phyloP scores from a whole-genome alignment of 1,284 basidiomycete species.

The Microbotryomycetes sp. region DNA sequence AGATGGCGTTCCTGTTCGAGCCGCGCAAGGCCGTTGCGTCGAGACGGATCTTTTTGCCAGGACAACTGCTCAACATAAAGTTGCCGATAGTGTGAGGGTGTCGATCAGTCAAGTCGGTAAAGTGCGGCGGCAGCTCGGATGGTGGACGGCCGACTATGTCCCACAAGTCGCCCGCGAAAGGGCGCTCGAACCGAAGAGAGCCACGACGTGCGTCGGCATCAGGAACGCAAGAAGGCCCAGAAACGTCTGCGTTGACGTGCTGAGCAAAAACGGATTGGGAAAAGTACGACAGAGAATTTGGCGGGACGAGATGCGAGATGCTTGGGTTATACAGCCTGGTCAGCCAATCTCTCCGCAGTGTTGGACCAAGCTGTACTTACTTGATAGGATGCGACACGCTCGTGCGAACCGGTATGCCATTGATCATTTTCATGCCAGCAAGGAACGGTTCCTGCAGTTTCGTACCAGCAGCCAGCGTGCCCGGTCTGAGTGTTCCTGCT shows the following conservation, averaged over 20 bases:
- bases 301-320: constrained; percentile 33
- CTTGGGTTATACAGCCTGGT: too few relatives aligned
- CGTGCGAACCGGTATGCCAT: constrained; percentile 32
- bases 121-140: constrained; percentile 1
- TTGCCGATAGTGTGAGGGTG: constrained; percentile 59
- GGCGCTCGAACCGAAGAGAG: constrained; percentile 9
- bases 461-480: too few relatives aligned
- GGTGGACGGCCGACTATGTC: constrained; percentile 6
- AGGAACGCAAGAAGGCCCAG: background rate
- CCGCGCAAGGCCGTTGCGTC: constrained; percentile 3
- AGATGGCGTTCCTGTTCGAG: constrained; percentile 70
- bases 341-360: background rate
- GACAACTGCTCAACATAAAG: constrained; percentile 81
- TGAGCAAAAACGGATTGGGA: background rate
- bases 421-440: constrained; percentile 21
- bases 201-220: background rate
- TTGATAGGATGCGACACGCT: constrained; percentile 34
- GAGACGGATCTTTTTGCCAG: constrained; percentile 91
- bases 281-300: constrained; percentile 23
- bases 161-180: constrained; percentile 18
- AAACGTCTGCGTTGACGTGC: background rate
- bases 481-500: too few relatives aligned
- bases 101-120: background rate
- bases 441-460: background rate
- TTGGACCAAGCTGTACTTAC: background rate